Conservation (phyloP, 2,329 filamentous ascomycete genomes). For the Pseudocercospora macadamiae region DNA sequence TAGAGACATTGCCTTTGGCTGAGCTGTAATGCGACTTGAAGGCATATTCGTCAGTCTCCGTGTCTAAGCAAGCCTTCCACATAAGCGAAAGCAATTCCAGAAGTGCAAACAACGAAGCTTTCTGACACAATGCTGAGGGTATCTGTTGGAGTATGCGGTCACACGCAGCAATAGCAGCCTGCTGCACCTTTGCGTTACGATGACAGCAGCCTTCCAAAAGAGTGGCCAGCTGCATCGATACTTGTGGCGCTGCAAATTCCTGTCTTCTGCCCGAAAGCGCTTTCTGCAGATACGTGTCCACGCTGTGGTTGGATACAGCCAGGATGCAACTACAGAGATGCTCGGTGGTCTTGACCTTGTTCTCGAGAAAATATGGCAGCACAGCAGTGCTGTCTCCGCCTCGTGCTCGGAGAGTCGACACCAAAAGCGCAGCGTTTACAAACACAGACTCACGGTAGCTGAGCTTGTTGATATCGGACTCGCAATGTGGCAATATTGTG, state of each 20-base stretch:
- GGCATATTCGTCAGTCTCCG: conserved; percentile 90
- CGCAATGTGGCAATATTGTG: conserved; percentile 73
- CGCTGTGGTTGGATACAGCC: conserved; percentile 66
- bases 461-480: conserved; percentile 76
- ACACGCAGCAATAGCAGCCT: conserved; percentile 79
- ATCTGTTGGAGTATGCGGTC: conserved; percentile 83
- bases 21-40: conserved; percentile 83
- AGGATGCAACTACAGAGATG: conserved; percentile 64
- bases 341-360: conserved; percentile 68
- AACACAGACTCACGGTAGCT: conserved; percentile 93
- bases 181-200: conserved; percentile 87
- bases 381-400: conserved; percentile 89
- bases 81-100: conserved; percentile 90
- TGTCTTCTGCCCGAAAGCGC: conserved; percentile 72
- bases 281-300: conserved; percentile 77
- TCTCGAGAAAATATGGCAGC: conserved; percentile 91
- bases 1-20: conserved; percentile 72
- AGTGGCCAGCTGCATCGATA: conserved; percentile 82
- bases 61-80: conserved; percentile 93
- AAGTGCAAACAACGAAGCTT: conserved; percentile 86
- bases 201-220: conserved; percentile 92
- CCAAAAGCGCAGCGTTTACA: conserved; percentile 83
- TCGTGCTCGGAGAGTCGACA: conserved; percentile 84
- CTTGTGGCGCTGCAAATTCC: conserved; percentile 85
- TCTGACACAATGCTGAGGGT: conserved; percentile 87